Evolutionary conservation across 176 grass and related monocot species (phyloP).

Genomic region (Leersia perrieri): DNA sequence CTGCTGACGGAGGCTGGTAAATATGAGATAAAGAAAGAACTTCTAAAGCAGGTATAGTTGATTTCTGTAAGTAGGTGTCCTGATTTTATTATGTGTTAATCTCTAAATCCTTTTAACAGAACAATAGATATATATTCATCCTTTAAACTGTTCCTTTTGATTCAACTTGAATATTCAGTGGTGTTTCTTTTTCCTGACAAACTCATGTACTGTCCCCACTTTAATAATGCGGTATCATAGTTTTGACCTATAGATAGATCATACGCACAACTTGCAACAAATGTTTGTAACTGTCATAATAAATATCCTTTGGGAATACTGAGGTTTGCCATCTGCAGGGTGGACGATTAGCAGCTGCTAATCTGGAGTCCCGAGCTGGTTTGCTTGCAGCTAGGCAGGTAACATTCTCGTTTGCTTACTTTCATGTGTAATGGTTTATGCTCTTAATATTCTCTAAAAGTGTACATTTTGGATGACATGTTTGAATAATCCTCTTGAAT

Average conservation of each 20-base stretch:
- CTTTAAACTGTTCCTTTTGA: too few species aligned
- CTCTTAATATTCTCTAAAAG: background rate
- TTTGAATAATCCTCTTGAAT: slow-evolving; percentile 24
- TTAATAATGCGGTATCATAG: background rate
- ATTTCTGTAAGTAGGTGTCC: background rate
- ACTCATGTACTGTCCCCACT: background rate
- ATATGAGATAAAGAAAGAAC: slow-evolving; percentile 94
- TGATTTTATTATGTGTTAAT: slow-evolving; percentile 1
- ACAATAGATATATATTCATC: background rate
- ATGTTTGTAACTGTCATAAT: background rate
- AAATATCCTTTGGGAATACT: slow-evolving; percentile 7
- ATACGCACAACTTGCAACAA: background rate
- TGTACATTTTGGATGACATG: background rate
- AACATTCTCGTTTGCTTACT: slow-evolving; percentile 24
- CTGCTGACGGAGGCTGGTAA: slow-evolving; percentile 74
- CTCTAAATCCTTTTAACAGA: background rate
- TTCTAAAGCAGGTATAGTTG: slow-evolving; percentile 72
- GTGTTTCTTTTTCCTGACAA: too few species aligned
- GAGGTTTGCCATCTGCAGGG: slow-evolving; percentile 48
- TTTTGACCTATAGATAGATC: background rate
- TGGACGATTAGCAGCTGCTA: slow-evolving; percentile 72
- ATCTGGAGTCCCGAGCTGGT: slow-evolving; percentile 74
- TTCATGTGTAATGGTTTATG: slow-evolving; percentile 4
- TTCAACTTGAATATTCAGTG: too few species aligned
- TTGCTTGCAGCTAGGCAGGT: slow-evolving; percentile 90